Percentiles rank a stretch among this genome's conserved stretches.
Conservation (phyloP, 768 basidiomycete genomes). For the Suillus variegatus region DNA sequence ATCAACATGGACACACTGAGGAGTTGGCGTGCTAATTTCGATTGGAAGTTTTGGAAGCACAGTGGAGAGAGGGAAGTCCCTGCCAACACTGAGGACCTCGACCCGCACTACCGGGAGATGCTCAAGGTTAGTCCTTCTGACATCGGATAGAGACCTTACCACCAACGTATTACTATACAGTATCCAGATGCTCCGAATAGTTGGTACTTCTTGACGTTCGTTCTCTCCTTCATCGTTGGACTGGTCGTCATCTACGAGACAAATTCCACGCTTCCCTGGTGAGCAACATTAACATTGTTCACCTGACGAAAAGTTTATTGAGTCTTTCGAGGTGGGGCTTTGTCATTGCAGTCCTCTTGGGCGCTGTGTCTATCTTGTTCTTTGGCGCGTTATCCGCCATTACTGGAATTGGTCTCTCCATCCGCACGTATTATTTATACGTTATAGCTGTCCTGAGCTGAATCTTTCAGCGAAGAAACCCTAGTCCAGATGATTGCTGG, state of each 20-base stretch:
- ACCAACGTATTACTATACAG: constrained; percentile 12
- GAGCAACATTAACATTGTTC: constrained; percentile 12
- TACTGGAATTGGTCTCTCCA: constrained; percentile 32
- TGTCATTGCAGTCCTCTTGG: constrained; percentile 53
- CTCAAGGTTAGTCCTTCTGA: constrained; percentile 27
- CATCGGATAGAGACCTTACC: constrained; percentile 14
- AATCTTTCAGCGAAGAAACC: constrained; percentile 17
- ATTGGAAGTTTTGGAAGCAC: constrained; percentile 39
- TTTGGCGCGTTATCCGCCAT: constrained; percentile 56
- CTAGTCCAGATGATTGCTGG: constrained; percentile 40
- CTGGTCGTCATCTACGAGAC: constrained; percentile 57
- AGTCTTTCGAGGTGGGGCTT: constrained; percentile 44
- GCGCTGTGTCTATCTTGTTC: constrained; percentile 51
- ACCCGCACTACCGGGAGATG: constrained; percentile 63
- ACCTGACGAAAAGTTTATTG: not conserved
- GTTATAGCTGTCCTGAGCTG: not conserved
- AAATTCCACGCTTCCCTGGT: constrained; percentile 58
- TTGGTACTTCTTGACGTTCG: constrained; percentile 33
- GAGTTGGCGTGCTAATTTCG: constrained; percentile 35
- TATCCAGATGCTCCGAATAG: constrained; percentile 35
- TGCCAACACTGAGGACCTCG: constrained; percentile 42
- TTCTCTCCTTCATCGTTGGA: constrained; percentile 45
- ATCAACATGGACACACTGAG: constrained; percentile 32
- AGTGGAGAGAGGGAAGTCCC: constrained; percentile 23
- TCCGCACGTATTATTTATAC: constrained; percentile 19